phyloP scores from a whole-genome alignment of 805 yeast genomes.

The Wickerhamomyces alni region DNA sequence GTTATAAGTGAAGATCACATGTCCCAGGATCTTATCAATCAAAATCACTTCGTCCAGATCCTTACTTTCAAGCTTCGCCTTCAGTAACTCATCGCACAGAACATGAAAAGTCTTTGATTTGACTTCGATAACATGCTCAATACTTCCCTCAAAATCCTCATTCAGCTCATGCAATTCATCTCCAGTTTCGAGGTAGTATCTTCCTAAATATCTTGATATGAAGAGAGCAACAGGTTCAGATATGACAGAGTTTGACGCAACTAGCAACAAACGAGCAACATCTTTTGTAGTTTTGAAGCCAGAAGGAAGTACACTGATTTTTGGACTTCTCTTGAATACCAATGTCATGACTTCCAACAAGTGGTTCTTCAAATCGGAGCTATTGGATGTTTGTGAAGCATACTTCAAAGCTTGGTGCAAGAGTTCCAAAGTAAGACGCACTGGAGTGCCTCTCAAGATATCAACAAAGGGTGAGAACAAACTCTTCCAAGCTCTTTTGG shows the following conservation, averaged over 20 bases:
- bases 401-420: slow-evolving; percentile 8
- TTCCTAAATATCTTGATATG: slow-evolving; percentile 17
- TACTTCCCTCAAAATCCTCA: slow-evolving; percentile 5
- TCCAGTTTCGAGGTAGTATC: slow-evolving; percentile 16
- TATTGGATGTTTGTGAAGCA: slow-evolving; percentile 3
- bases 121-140: slow-evolving; percentile 13
- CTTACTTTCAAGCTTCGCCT: slow-evolving; percentile 7
- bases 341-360: slow-evolving; percentile 11
- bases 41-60: slow-evolving; percentile 19
- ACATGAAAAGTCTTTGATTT: slow-evolving; percentile 22
- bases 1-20: slow-evolving; percentile 27
- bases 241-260: background rate
- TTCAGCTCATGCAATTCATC: slow-evolving; percentile 4
- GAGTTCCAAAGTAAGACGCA: slow-evolving; percentile 2
- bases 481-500: slow-evolving; percentile 9
- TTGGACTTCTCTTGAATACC: slow-evolving; percentile 7
- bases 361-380: background rate
- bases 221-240: slow-evolving; percentile 7
- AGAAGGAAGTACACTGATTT: slow-evolving; percentile 1
- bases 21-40: slow-evolving; percentile 37
- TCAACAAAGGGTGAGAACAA: slow-evolving; percentile 10
- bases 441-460: slow-evolving; percentile 1
- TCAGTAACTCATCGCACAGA: slow-evolving; percentile 23
- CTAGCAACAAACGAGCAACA: slow-evolving; percentile 13
- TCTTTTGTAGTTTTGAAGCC: slow-evolving; percentile 7